Conservation (phyloP, 768 basidiomycete species). For the Mycena vulgaris region DNA sequence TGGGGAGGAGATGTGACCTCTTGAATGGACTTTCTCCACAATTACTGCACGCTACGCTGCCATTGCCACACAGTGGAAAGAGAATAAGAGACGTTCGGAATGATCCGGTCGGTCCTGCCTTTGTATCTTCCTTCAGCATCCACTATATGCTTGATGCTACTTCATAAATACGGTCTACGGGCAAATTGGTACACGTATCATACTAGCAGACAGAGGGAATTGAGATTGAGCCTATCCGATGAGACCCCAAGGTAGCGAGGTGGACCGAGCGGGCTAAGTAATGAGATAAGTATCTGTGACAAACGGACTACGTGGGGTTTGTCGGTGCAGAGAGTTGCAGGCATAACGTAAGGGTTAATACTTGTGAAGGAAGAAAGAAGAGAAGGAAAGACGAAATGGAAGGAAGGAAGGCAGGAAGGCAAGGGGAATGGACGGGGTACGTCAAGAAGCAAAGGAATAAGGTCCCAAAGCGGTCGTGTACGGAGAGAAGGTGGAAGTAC, state of each 20-base stretch:
- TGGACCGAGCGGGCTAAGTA: slow-evolving; percentile 29
- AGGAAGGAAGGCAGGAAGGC: slow-evolving; percentile 18
- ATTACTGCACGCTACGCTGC: not conserved
- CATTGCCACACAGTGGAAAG: too few species aligned
- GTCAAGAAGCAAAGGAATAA: slow-evolving; percentile 32
- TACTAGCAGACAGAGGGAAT: slow-evolving; percentile 15
- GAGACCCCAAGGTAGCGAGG: slow-evolving; percentile 3
- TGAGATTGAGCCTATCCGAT: slow-evolving; percentile 33
- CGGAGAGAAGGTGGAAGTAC: slow-evolving; percentile 24
- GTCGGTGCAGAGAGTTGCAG: slow-evolving; percentile 1
- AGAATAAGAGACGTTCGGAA: too few species aligned
- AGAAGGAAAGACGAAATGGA: not conserved
- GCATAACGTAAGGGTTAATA: slow-evolving; percentile 29
- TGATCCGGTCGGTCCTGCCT: too few species aligned
- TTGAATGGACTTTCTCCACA: not conserved
- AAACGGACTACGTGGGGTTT: slow-evolving; percentile 18
- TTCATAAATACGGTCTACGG: slow-evolving; percentile 27
- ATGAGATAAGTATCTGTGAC: slow-evolving; percentile 27
- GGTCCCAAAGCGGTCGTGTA: slow-evolving; percentile 27
- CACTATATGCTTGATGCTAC: slow-evolving; percentile 16
- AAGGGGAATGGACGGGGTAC: not conserved
- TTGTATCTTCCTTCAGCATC: too few species aligned
- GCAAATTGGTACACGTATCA: slow-evolving; percentile 25
- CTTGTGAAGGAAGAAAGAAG: slow-evolving; percentile 28
- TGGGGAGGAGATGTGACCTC: not conserved